A percentile compares a stretch with the other conserved stretches of the same genome.
These are phyloP conservation scores for Spergularia azorica DNA, from an alignment of 179 eudicot genomes.

Conservation along the genomic window DNA sequence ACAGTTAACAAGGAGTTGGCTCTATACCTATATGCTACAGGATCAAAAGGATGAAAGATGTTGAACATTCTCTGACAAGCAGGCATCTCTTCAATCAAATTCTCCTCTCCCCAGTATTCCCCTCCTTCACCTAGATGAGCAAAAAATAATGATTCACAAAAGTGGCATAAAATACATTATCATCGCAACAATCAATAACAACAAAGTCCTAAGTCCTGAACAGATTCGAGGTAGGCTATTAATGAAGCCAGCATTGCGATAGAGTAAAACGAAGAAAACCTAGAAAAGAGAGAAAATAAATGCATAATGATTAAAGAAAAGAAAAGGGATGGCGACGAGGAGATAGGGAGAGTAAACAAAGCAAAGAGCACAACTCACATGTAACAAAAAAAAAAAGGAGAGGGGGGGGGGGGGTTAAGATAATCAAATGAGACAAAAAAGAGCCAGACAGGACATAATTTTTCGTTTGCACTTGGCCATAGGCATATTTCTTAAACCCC, in stretches of 20 bases:
- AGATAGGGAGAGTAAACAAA: no score
- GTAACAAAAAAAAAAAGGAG: no score
- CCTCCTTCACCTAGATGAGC: slow-evolving; percentile 64
- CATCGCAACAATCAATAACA: background rate
- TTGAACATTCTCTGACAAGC: slow-evolving; percentile 90
- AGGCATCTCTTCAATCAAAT: slow-evolving; percentile 91
- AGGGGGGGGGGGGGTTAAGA: no score
- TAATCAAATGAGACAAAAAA: no score
- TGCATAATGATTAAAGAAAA: no score
- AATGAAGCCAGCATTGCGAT: background rate
- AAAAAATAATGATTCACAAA: slow-evolving; percentile 10
- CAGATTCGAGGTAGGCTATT: background rate
- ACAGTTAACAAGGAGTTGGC: slow-evolving; percentile 10
- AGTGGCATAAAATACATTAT: background rate
- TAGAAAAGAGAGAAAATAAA: no score
- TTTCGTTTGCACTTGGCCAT: no score
- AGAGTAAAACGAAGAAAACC: no score
- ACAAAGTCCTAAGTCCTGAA: background rate
- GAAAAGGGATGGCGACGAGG: no score
- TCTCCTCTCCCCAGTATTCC: slow-evolving; percentile 88
- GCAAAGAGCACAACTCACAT: no score
- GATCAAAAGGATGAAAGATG: slow-evolving; percentile 99
- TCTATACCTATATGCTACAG: slow-evolving; percentile 92
- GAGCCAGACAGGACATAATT: no score
- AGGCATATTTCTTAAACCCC: no score